These are phyloP conservation scores for Arachis hypogaea DNA, from an alignment of 306 rosid species.

Conservation along the genomic window DNA sequence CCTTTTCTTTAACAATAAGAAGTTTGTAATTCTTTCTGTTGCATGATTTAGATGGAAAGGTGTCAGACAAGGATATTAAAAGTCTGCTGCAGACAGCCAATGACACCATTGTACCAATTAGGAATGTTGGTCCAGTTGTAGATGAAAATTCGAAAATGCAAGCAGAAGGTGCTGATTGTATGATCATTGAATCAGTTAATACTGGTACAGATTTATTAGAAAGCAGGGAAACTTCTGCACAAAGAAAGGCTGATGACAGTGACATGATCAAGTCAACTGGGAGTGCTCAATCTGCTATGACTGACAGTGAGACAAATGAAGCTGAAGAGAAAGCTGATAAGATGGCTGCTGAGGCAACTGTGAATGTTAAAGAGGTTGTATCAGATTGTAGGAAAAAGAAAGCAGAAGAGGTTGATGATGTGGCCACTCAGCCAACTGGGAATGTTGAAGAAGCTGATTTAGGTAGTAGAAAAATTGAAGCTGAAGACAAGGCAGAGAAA, in stretches of 20 bases:
- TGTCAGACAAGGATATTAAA: constrained; percentile 32
- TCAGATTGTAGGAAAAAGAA: constrained; percentile 24
- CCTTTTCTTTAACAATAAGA: background rate
- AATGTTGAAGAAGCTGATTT: constrained; percentile 23
- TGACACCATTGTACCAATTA: constrained; percentile 32
- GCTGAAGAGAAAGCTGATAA: constrained; percentile 27
- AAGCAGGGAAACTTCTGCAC: constrained; percentile 30
- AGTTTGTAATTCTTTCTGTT: constrained; percentile 16
- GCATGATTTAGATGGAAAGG: constrained; percentile 48
- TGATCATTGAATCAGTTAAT: constrained; percentile 37
- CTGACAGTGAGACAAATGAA: constrained; percentile 27
- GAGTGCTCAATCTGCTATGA: constrained; percentile 17
- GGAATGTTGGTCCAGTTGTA: constrained; percentile 15
- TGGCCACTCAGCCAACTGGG: constrained; percentile 33
- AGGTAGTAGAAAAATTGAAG: constrained; percentile 38
- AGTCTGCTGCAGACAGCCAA: constrained; percentile 41
- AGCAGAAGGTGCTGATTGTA: constrained; percentile 38
- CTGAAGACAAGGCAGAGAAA: constrained; percentile 41
- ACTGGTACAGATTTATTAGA: constrained; percentile 10
- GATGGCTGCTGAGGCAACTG: constrained; percentile 31
- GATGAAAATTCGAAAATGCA: constrained; percentile 35
- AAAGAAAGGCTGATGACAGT: constrained; percentile 35
- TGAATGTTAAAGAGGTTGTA: constrained; percentile 6
- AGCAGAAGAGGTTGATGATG: constrained; percentile 31
- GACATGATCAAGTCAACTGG: constrained; percentile 31